Conservation (phyloP, 2,329 filamentous ascomycete species). For the Aspergillus sp. region DNA sequence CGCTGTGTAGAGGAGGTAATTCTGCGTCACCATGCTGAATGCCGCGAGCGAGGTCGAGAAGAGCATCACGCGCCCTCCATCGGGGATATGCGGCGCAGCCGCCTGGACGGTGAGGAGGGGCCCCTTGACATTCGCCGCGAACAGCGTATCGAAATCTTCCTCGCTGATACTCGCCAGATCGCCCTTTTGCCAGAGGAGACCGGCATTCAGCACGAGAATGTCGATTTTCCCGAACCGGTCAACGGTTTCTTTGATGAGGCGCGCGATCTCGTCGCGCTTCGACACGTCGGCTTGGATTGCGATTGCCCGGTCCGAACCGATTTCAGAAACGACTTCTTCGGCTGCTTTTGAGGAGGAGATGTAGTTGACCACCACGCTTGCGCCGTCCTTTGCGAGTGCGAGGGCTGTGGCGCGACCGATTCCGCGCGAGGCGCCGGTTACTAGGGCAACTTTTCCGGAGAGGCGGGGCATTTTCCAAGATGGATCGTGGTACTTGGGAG, state of each 20-base stretch:
- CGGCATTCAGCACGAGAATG: constrained; percentile 59
- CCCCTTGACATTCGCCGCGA: constrained; percentile 65
- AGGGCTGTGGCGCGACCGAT: constrained; percentile 49
- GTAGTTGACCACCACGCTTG: constrained; percentile 48
- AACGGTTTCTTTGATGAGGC: constrained; percentile 67
- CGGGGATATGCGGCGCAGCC: constrained; percentile 71
- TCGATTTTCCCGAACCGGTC: constrained; percentile 68
- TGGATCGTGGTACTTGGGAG: no score
- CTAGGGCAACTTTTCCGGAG: constrained; percentile 44
- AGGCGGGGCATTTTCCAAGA: constrained; percentile 13
- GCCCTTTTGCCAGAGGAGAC: constrained; percentile 48
- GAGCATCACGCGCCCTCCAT: constrained; percentile 73
- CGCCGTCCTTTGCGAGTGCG: constrained; percentile 46
- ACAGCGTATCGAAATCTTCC: constrained; percentile 55
- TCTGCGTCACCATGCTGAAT: constrained; percentile 62
- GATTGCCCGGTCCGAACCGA: constrained; percentile 65
- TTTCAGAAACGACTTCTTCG: constrained; percentile 67
- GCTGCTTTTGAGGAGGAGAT: constrained; percentile 67
- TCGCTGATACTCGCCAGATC: constrained; percentile 31
- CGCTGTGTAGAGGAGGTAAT: constrained; percentile 74
- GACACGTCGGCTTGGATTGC: constrained; percentile 71
- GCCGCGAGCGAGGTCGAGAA: constrained; percentile 72
- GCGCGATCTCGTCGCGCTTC: constrained; percentile 65
- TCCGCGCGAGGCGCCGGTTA: constrained; percentile 44
- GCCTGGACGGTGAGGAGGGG: constrained; percentile 68